A percentile compares a stretch with the other conserved stretches of the same genome.
These are phyloP conservation scores for Trichoderma afroharzianum DNA, from an alignment of 2,329 filamentous ascomycete genomes.

Conservation along the genomic window DNA sequence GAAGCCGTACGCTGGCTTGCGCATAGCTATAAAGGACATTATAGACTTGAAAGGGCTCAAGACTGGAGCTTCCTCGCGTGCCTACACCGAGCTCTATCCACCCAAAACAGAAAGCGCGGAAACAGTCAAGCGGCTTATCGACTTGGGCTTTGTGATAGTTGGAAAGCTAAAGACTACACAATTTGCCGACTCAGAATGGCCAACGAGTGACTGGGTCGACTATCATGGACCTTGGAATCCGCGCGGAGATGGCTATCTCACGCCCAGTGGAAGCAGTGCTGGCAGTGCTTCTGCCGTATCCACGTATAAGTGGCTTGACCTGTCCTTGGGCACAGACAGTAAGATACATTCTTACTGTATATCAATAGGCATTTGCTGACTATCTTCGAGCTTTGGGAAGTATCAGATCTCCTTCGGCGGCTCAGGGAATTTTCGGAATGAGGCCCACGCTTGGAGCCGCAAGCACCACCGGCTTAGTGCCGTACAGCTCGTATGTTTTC, in stretches of 20 bases:
- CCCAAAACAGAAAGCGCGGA: background rate
- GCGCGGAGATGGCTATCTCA: background rate
- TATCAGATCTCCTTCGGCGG: background rate
- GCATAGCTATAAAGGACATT: background rate
- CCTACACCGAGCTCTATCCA: background rate
- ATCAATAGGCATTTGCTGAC: accelerated
- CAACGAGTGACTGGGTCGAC: background rate
- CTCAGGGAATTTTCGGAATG: background rate
- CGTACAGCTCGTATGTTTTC: background rate
- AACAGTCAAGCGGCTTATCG: background rate
- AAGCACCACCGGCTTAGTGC: background rate
- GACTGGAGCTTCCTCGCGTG: background rate
- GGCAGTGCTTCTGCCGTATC: background rate
- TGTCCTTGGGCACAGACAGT: background rate
- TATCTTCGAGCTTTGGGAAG: background rate
- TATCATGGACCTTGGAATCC: background rate
- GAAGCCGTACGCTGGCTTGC: background rate
- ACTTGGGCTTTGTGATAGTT: background rate
- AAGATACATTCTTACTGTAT: background rate
- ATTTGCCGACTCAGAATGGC: background rate
- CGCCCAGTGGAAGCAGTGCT: background rate
- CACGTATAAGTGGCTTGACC: background rate
- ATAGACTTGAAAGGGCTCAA: background rate
- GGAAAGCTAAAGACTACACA: background rate
- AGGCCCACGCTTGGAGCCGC: background rate